Evolutionary conservation across 805 yeast species (phyloP), one percentile per base, ranked within the genome.

Genomic region (Wickerhamiella alocasiicola): DNA sequence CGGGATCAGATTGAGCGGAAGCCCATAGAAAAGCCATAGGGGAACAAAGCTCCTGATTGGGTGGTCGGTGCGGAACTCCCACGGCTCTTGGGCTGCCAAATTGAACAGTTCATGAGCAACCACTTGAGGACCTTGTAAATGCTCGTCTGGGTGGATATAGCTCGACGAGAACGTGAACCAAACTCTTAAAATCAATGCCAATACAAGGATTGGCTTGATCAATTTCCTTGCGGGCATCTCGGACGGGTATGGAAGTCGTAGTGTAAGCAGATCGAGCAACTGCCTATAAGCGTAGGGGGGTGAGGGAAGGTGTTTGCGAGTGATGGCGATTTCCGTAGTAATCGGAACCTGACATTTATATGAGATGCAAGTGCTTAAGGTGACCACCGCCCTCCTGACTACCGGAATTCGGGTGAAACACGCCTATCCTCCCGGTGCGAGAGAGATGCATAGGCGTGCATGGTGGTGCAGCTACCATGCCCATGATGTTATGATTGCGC

Each of bases 141-240:
- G 95, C 62, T 91, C 99, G 65, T 91, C 99, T 0, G 99, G 99
- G 50, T 93, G 99, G 36, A 91, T 76, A 55, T 93, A 91, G 0
- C 95, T 82, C 23, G 79, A 69, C 42, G 79, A 74, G 1, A 81
- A 55, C 0, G 81, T 76, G 33, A 83, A 62, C 19, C 70, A 61
- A 17, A 79, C 60, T 39, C 83, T 55, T 20, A 72, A 50, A 0
- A 66, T 65, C 2, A 76, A 58, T 7, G 72, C 56, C 9, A 63
- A 16, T 7, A 71, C 43, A 49, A 73, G 68, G 4, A 68, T 52
- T 16, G 52, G 53, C 36, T 21, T 32, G n/a, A 32, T 7, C 11
- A 17, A 13, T 20, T 23, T 23, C 7, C 26, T 23, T 23, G 9
- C 26, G 11, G 26, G 9, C 7, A 23, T 23, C 26, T 7, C 26